Conservation (phyloP, 192 early-diverging fungal species). For the Podila verticillata region DNA sequence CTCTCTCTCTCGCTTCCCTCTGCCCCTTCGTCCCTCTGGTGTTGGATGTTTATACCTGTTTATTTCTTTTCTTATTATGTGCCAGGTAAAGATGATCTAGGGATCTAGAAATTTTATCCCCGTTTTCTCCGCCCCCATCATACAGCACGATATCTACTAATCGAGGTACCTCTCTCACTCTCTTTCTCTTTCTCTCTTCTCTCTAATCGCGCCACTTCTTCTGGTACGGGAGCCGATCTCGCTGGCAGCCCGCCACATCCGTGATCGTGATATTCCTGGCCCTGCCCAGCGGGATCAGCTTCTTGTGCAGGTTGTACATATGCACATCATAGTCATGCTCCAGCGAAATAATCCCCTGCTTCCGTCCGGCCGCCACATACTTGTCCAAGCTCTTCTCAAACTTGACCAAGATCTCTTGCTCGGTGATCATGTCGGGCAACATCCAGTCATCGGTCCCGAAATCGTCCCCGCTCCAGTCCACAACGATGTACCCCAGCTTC, state of each 20-base stretch:
- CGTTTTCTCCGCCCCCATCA: too few relatives aligned
- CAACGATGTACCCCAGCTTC: conserved; percentile 56
- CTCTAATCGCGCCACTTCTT: too few relatives aligned
- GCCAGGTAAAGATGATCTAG: too few relatives aligned
- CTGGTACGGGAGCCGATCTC: neutral
- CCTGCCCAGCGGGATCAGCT: neutral
- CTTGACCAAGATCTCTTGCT: neutral
- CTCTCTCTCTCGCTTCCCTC: too few relatives aligned
- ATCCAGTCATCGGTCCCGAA: neutral
- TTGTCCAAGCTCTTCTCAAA: neutral
- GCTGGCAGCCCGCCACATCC: neutral
- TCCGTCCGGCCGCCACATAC: neutral
- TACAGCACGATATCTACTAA: too few relatives aligned
- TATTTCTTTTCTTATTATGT: too few relatives aligned
- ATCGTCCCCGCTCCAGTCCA: conserved; percentile 17
- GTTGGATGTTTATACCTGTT: too few relatives aligned
- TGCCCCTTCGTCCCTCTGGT: too few relatives aligned
- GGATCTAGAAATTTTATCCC: too few relatives aligned
- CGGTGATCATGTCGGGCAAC: neutral
- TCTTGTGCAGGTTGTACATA: neutral
- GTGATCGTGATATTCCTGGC: neutral
- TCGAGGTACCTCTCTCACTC: too few relatives aligned
- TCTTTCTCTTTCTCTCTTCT: too few relatives aligned
- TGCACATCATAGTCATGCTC: neutral
- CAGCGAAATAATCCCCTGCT: neutral